Evolutionary conservation across 805 yeast species (phyloP).

Genomic region (Jamesozyma spencerorum): DNA sequence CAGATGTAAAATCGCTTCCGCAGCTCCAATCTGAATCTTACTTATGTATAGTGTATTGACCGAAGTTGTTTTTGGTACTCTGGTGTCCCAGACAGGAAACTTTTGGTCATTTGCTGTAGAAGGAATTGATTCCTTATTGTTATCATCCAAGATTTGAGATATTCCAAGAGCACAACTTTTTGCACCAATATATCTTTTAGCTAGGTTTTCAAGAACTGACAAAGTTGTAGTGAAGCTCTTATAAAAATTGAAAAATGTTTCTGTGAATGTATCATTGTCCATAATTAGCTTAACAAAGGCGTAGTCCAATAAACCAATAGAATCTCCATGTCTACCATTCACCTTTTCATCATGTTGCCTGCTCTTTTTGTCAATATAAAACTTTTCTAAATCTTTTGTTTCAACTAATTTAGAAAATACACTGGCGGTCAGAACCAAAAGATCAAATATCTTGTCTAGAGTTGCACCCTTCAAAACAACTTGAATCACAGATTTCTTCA

Average conservation of each 20-base stretch:
- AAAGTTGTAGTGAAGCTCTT: constrained; percentile 55
- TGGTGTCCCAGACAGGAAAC: constrained; percentile 54
- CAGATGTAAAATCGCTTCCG: constrained; percentile 66
- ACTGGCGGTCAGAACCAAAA: constrained; percentile 62
- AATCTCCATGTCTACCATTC: background rate
- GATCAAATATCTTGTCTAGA: constrained; percentile 67
- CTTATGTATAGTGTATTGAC: constrained; percentile 60
- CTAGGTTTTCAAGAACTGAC: constrained; percentile 42
- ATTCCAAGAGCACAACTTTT: constrained; percentile 52
- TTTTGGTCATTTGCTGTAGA: constrained; percentile 1
- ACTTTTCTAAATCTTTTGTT: constrained; percentile 36
- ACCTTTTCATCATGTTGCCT: background rate
- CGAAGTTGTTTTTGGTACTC: constrained; percentile 33
- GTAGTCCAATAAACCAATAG: constrained; percentile 30
- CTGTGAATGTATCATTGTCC: constrained; percentile 56
- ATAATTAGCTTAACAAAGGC: constrained; percentile 41
- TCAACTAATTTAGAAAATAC: constrained; percentile 42
- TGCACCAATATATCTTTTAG: constrained; percentile 52
- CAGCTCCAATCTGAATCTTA: constrained; percentile 71
- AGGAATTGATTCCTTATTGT: background rate
- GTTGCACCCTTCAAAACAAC: constrained; percentile 62
- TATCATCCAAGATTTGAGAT: constrained; percentile 23
- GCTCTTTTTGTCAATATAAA: constrained; percentile 26
- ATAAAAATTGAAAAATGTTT: constrained; percentile 62
- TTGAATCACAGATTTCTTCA: constrained; percentile 30